Conservation (phyloP, 2,329 filamentous ascomycete species). For the Exophiala calicioides region DNA sequence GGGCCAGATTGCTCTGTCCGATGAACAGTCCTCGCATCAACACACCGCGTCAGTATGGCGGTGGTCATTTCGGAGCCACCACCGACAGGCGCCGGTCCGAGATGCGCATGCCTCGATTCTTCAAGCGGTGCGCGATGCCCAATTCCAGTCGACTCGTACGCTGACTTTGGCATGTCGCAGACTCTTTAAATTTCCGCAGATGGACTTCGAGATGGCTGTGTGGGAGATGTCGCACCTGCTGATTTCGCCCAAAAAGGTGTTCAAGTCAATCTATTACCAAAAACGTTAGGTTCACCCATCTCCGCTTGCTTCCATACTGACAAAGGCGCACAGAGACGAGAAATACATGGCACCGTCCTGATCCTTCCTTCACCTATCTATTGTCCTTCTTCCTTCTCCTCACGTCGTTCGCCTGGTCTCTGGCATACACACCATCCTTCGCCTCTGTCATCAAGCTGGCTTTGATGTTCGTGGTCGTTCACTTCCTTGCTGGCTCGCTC, state of each 20-base stretch:
- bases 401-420: conserved; percentile 59
- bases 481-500: conserved; percentile 64
- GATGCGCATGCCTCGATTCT: conserved; percentile 66
- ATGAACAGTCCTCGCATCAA: conserved; percentile 59
- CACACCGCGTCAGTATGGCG: conserved; percentile 58
- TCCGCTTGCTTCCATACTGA: conserved; percentile 19
- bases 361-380: conserved; percentile 70
- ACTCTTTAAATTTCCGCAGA: conserved; percentile 70
- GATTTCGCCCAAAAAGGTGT: conserved; percentile 70
- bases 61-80: conserved; percentile 54
- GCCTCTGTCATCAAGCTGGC: conserved; percentile 49
- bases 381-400: conserved; percentile 65
- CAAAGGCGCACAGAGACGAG: conserved; percentile 58
- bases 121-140: conserved; percentile 55
- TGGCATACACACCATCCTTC: conserved; percentile 54
- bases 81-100: conserved; percentile 53
- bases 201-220: conserved; percentile 73
- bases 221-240: conserved; percentile 72
- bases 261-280: conserved; percentile 70
- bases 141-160: background rate
- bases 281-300: conserved; percentile 45
- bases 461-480: conserved; percentile 54
- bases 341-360: conserved; percentile 69
- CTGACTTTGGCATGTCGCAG: conserved; percentile 35
- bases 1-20: background rate